Evolutionary conservation across 2,329 filamentous ascomycete genomes (phyloP), one percentile per base, ranked within the genome.

Genomic region (Colletotrichum musicola): DNA sequence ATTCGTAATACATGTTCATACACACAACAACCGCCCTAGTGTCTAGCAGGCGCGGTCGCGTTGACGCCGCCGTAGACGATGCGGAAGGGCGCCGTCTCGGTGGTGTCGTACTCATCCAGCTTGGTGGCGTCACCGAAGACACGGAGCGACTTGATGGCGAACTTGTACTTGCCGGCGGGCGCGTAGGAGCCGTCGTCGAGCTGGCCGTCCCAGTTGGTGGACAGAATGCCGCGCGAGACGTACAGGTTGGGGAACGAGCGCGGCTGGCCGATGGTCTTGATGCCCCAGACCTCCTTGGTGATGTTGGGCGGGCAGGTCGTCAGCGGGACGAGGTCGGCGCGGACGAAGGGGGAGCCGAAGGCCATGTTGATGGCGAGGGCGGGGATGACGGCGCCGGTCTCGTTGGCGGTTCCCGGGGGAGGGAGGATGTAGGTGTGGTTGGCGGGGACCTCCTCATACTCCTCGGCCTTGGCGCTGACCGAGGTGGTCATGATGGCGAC

Each of bases 41-140:
- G 60, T 42, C 20, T 67, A 6, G 46, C 27, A n/a, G 62, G 57
- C 4, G 27, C 66, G 7, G 66, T 53, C 60, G 71, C 58, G 47
- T 44, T 69, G 13, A 40, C 66, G 12, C 55, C 66, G 5, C 66
- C 61, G 59, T 88, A 88, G 44, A 74, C 73, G 56, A 88, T 82
- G n/a, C 75, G 73, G 68, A 89, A 86, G 1, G 78, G 62, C 0
- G 75, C 73, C 12, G 84, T 80, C 72, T 83, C 79, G 22, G 75
- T 73, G 1, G 77, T 73, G 27, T 88, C 85, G 76, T 85, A 89
- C 56, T 88, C 84, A 4, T 75, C 76, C 2, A 77, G 68, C 63
- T 82, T 78, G 14, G 77, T 74, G 40, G 77, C 75, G 64, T 88
- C 79, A 5, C 86, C 86, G 73, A 85, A 86, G 67, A 89, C 81